phyloP scores from a whole-genome alignment of 495 filamentous ascomycete genomes.

The Neurospora hispaniola region DNA sequence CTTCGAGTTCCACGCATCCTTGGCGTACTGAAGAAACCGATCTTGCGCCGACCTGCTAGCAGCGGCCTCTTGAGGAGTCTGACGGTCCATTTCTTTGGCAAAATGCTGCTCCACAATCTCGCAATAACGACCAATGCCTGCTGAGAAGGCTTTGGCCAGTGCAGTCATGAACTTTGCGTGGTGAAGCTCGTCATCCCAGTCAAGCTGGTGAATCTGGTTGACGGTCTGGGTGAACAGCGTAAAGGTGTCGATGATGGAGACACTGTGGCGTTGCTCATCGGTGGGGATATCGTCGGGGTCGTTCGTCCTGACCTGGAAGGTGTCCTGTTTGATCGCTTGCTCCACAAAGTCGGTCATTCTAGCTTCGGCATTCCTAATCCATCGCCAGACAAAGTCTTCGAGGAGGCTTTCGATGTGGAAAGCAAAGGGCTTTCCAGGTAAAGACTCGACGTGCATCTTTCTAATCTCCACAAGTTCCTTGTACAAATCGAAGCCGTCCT shows the following conservation, averaged over 20 bases:
- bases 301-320: slow-evolving; percentile 59
- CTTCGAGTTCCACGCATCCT: slow-evolving; percentile 87
- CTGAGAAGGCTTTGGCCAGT: slow-evolving; percentile 76
- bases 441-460: slow-evolving; percentile 58
- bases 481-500: slow-evolving; percentile 93
- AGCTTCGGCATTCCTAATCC: slow-evolving; percentile 71
- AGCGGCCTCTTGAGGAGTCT: slow-evolving; percentile 77
- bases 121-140: slow-evolving; percentile 80
- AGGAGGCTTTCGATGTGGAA: slow-evolving; percentile 80
- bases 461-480: slow-evolving; percentile 75
- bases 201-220: slow-evolving; percentile 72
- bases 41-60: slow-evolving; percentile 76
- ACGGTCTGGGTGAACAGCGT: slow-evolving; percentile 83
- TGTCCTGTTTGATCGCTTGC: slow-evolving; percentile 78
- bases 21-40: slow-evolving; percentile 81
- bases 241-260: slow-evolving; percentile 90
- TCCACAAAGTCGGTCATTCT: slow-evolving; percentile 81
- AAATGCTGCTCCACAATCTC: slow-evolving; percentile 84
- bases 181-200: slow-evolving; percentile 89
- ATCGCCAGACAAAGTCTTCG: slow-evolving; percentile 89
- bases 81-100: slow-evolving; percentile 81
- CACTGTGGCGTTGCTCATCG: slow-evolving; percentile 83
- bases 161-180: slow-evolving; percentile 96
- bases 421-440: slow-evolving; percentile 59
- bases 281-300: slow-evolving; percentile 48